Percentiles rank a stretch among this genome's conserved stretches.
Conservation (phyloP, 2,329 filamentous ascomycete species). For the Arachnomyces sp. region DNA sequence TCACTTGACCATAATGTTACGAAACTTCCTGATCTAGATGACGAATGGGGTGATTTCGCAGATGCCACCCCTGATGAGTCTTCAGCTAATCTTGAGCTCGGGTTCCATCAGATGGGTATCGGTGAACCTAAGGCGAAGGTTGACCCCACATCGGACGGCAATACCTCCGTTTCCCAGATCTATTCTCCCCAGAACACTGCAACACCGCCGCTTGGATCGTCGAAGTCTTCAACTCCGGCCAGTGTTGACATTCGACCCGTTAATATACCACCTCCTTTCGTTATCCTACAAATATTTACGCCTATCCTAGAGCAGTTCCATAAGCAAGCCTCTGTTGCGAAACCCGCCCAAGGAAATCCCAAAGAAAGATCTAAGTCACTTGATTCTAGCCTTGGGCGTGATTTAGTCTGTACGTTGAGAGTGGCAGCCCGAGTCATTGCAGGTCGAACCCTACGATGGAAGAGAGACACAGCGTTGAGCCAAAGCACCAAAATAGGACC, state of each 20-base stretch:
- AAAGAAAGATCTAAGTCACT: conserved; percentile 43
- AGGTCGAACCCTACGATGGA: conserved; percentile 81
- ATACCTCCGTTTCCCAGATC: not conserved
- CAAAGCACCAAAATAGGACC: conserved; percentile 81
- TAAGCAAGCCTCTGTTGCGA: conserved; percentile 49
- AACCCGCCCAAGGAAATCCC: conserved; percentile 41
- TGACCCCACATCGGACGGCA: not conserved
- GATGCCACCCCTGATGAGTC: conserved; percentile 7
- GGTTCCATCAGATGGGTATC: not conserved
- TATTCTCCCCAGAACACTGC: too few relatives aligned
- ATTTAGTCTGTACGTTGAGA: conserved; percentile 24
- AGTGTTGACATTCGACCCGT: conserved; percentile 54
- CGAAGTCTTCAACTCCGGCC: conserved; percentile 6
- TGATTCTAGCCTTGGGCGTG: conserved; percentile 14
- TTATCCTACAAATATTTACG: conserved; percentile 71
- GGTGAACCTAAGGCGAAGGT: not conserved
- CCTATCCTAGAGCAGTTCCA: conserved; percentile 61
- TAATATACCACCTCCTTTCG: conserved; percentile 81
- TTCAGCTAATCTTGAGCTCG: not conserved
- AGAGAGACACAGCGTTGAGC: conserved; percentile 73
- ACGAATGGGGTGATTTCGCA: conserved; percentile 49
- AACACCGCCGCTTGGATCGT: conserved; percentile 4
- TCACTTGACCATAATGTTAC: conserved; percentile 10
- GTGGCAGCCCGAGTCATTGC: conserved; percentile 75
- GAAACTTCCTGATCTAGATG: conserved; percentile 18